These are phyloP conservation scores for Teunomyces panamensis DNA, from an alignment of 805 yeast genomes.

Conservation along the genomic window DNA sequence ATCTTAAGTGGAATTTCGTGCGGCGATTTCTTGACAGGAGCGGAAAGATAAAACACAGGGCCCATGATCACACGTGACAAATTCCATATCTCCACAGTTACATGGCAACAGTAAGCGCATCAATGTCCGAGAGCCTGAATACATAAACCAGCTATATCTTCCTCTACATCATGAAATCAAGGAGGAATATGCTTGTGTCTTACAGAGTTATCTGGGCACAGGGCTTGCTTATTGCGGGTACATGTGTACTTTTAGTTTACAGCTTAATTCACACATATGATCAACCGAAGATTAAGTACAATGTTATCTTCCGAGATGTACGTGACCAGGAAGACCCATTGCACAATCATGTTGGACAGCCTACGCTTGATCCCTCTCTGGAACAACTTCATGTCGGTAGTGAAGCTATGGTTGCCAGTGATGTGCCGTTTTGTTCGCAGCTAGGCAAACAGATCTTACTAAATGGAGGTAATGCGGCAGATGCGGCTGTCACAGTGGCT, in stretches of 20 bases:
- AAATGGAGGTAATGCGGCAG: conserved; percentile 81
- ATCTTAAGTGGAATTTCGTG: too few species aligned
- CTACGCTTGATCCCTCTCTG: conserved; percentile 43
- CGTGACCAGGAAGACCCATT: background rate
- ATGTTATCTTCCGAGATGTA: background rate
- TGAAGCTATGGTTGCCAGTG: conserved; percentile 66
- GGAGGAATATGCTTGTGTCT: background rate
- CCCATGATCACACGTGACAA: too few species aligned
- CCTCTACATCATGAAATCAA: background rate
- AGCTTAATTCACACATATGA: background rate
- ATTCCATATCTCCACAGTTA: too few species aligned
- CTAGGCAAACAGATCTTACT: conserved; percentile 57
- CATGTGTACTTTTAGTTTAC: background rate
- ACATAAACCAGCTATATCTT: background rate
- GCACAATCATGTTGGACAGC: conserved; percentile 19
- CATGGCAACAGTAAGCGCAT: too few species aligned
- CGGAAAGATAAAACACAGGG: too few species aligned
- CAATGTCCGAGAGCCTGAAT: too few species aligned
- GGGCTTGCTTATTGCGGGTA: background rate
- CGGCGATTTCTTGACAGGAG: too few species aligned
- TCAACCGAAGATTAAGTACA: background rate
- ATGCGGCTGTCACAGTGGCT: conserved; percentile 86
- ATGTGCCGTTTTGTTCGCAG: conserved; percentile 59
- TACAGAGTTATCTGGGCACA: background rate
- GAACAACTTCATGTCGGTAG: conserved; percentile 38